Evolutionary conservation across 106 monocot species (phyloP).

Genomic region (Allium sativum): DNA sequence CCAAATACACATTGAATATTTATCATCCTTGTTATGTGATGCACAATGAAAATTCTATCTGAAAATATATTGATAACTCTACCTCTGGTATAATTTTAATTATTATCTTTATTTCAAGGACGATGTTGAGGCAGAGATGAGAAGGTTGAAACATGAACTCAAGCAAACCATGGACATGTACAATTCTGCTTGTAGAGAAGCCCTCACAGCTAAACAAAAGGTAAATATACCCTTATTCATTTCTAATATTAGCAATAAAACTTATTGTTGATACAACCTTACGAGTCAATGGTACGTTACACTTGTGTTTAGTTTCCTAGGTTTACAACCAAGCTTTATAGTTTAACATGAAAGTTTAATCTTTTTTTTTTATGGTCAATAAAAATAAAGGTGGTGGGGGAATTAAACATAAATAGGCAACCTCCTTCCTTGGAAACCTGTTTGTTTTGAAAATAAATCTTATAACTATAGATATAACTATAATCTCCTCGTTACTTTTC

Average conservation of each 20-base stretch:
- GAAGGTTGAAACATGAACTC: constrained; percentile 27
- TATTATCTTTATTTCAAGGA: constrained; percentile 13
- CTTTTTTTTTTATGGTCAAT: not conserved
- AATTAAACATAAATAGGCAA: too few relatives aligned
- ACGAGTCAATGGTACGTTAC: not conserved
- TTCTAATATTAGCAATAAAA: not conserved
- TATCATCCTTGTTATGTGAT: not conserved
- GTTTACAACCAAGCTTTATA: not conserved
- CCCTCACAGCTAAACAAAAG: constrained; percentile 35
- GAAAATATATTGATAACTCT: too few relatives aligned
- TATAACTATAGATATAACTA: too few relatives aligned
- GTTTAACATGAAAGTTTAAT: not conserved
- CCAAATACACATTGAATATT: not conserved
- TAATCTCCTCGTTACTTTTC: too few relatives aligned
- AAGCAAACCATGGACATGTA: constrained; percentile 56
- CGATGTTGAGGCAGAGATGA: constrained; percentile 39
- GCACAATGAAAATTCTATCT: not conserved
- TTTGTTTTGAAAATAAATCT: too few relatives aligned
- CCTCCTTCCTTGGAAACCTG: too few relatives aligned
- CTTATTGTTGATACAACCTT: not conserved
- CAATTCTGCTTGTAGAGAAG: constrained; percentile 40
- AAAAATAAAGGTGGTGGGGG: not conserved
- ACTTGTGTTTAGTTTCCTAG: not conserved
- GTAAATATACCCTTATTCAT: not conserved
- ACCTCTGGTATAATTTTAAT: too few relatives aligned